Evolutionary conservation across 805 yeast genomes (phyloP).

Genomic region (Candida xyloterini): DNA sequence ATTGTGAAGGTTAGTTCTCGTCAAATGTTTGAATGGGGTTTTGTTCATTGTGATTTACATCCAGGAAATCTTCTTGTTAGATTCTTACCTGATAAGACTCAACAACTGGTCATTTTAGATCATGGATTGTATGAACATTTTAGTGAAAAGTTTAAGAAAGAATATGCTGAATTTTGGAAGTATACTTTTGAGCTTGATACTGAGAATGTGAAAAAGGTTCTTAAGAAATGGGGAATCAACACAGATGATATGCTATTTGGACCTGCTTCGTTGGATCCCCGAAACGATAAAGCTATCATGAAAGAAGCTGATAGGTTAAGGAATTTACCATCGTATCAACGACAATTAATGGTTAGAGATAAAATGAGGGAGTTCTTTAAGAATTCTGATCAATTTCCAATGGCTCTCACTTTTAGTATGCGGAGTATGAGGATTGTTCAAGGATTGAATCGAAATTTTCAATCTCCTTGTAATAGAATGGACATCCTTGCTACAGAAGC

Average conservation of each 20-base stretch:
- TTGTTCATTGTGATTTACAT: conserved; percentile 75
- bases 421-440: conserved; percentile 75
- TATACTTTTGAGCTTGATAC: conserved; percentile 52
- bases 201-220: conserved; percentile 45
- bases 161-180: conserved; percentile 65
- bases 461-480: conserved; percentile 73
- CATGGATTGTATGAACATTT: conserved; percentile 69
- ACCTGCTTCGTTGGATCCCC: conserved; percentile 49
- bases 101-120: conserved; percentile 66
- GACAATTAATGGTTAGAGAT: conserved; percentile 42
- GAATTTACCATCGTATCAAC: conserved; percentile 37
- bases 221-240: conserved; percentile 65
- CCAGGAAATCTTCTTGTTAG: conserved; percentile 74
- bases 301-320: conserved; percentile 28
- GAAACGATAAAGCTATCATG: conserved; percentile 16
- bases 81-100: conserved; percentile 32
- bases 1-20: conserved; percentile 51
- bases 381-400: conserved; percentile 65
- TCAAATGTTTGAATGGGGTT: conserved; percentile 65
- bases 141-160: conserved; percentile 45
- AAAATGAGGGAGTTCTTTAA: conserved; percentile 53
- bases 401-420: conserved; percentile 60
- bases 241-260: conserved; percentile 61
- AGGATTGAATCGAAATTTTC: conserved; percentile 59
- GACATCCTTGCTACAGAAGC: conserved; percentile 62